Evolutionary conservation across 768 basidiomycete species (phyloP).

Genomic region (Amanita exitialis): DNA sequence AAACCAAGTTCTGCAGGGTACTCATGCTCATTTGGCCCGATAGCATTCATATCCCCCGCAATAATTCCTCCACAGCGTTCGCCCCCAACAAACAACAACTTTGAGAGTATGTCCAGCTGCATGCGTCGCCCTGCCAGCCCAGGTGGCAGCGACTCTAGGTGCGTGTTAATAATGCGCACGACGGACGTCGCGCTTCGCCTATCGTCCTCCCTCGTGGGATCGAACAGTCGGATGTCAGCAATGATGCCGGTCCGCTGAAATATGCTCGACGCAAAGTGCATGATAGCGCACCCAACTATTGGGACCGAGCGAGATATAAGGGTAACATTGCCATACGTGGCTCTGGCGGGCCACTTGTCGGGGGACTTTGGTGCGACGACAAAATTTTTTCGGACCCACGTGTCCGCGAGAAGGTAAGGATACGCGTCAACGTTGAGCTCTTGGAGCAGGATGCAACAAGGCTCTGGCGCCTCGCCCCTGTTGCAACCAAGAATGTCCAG

Average conservation of each 20-base stretch:
- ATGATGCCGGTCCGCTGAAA: conserved; percentile 46
- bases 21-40: conserved; percentile 32
- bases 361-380: conserved; percentile 42
- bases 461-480: conserved; percentile 35
- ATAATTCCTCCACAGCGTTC: conserved; percentile 49
- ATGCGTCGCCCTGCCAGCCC: conserved; percentile 32
- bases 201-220: conserved; percentile 27
- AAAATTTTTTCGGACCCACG: conserved; percentile 58
- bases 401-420: conserved; percentile 35
- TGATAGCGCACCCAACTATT: conserved; percentile 34
- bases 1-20: conserved; percentile 38
- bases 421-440: conserved; percentile 46
- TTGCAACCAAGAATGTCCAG: conserved; percentile 38
- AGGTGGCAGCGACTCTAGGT: conserved; percentile 52
- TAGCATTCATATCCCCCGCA: conserved; percentile 67
- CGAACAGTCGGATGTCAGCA: conserved; percentile 17
- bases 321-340: conserved; percentile 59
- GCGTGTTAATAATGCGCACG: conserved; percentile 63
- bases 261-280: conserved; percentile 40
- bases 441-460: conserved; percentile 61
- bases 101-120: conserved; percentile 45
- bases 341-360: conserved; percentile 42
- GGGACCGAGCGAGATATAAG: conserved; percentile 50
- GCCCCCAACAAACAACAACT: conserved; percentile 33
- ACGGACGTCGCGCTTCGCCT: conserved; percentile 32